Conservation (phyloP, 257 asterid genomes). For the Vinca minor region DNA sequence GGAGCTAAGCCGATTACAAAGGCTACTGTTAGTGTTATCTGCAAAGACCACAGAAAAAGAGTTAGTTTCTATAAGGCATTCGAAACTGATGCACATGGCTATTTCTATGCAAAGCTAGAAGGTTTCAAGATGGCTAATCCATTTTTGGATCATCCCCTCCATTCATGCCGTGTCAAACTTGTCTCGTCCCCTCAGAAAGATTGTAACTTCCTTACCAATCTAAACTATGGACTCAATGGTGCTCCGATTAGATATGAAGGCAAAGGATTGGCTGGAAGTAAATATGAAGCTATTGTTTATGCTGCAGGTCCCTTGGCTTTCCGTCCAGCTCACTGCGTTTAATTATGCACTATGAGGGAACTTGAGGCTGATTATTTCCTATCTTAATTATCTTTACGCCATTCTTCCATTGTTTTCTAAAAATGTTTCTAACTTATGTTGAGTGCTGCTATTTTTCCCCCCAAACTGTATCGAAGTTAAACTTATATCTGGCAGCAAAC, state of each 20-base stretch:
- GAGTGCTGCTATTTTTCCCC: constrained; percentile 1
- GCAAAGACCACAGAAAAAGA: constrained; percentile 61
- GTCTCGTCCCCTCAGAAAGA: constrained; percentile 54
- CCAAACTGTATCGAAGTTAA: neutral
- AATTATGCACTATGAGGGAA: neutral
- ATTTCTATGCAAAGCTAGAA: constrained; percentile 66
- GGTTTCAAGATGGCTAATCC: constrained; percentile 62
- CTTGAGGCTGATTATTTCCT: constrained; percentile 11
- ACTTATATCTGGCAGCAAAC: neutral
- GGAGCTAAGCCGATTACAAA: constrained; percentile 47
- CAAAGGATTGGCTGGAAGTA: constrained; percentile 37
- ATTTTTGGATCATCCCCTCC: constrained; percentile 82
- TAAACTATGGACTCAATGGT: constrained; percentile 69
- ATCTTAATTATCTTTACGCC: too few relatives aligned
- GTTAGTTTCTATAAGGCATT: constrained; percentile 70
- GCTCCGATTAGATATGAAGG: constrained; percentile 57
- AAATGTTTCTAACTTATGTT: too few relatives aligned
- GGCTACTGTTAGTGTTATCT: constrained; percentile 62
- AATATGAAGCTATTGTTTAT: constrained; percentile 61
- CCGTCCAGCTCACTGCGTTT: constrained; percentile 59
- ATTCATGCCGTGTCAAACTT: constrained; percentile 62
- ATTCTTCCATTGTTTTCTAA: too few relatives aligned
- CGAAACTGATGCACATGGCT: constrained; percentile 48
- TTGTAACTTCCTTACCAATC: constrained; percentile 57
- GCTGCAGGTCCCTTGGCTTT: constrained; percentile 75